phyloP scores from a whole-genome alignment of 139 green algal species.

The Chlorella sorokiniana region DNA sequence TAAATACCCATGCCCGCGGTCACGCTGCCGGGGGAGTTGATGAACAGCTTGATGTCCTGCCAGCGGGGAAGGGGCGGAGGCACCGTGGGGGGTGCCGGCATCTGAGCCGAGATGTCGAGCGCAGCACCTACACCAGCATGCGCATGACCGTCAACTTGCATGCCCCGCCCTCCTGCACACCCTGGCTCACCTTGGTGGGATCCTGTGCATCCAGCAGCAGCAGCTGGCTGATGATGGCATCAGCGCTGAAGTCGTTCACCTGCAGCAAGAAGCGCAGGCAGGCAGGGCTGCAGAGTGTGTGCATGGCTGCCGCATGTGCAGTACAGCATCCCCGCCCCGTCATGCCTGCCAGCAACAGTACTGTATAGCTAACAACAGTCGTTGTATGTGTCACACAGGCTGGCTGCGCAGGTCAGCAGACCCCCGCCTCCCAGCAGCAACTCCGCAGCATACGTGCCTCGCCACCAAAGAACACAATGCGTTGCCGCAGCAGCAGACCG shows the following conservation, averaged over 20 bases:
- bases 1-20: slow-evolving; percentile 99
- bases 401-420: neutral
- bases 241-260: slow-evolving; percentile 96
- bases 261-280: slow-evolving; percentile 31
- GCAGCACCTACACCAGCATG: neutral
- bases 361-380: too few relatives aligned
- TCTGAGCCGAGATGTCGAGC: neutral
- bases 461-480: slow-evolving; percentile 96
- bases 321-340: neutral
- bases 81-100: too few relatives aligned
- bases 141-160: neutral
- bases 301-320: neutral
- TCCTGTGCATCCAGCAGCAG: slow-evolving; percentile 96
- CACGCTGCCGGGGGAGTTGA: slow-evolving; percentile 98
- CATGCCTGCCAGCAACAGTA: neutral
- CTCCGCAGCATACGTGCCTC: slow-evolving; percentile 51
- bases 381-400: too few relatives aligned
- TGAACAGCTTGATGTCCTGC: slow-evolving; percentile 99
- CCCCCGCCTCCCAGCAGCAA: too few relatives aligned
- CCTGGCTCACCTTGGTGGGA: slow-evolving; percentile 69
- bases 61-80: too few relatives aligned
- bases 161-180: neutral
- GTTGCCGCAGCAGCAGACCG: slow-evolving; percentile 89
- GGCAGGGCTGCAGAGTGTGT: neutral
- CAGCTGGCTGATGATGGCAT: slow-evolving; percentile 96